Evolutionary conservation across 768 basidiomycete genomes (phyloP), one percentile per base, ranked within the genome.

Genomic region (Boletus pseudo-olivaceus): DNA sequence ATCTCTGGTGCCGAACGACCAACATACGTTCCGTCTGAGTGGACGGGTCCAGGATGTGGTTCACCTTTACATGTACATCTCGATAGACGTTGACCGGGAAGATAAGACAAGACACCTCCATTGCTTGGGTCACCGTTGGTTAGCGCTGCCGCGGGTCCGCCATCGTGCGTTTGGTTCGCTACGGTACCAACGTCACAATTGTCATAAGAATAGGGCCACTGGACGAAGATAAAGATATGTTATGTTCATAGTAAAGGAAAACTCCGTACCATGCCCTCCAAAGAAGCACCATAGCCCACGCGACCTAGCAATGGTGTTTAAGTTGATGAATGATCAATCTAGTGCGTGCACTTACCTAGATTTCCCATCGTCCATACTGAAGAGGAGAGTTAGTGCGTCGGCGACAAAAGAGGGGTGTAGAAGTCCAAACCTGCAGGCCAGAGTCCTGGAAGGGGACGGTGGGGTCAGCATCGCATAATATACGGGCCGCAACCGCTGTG

Each of bases 121-220:
- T 79, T 73, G 20, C 64, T 61, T 3, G 74, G 63, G 62, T 90
- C 88, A 14, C 92, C 92, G 47, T 78, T 76, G 17, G 73, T 72
- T 6, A 78, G 73, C 7, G 90, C 85, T 4, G 85, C 79, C 11
- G 60, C 51, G 1, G 94, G 94, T 43, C 66, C 66, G 2, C 83
- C 85, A 54, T 87, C 79, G 41, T 82, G 44, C 1, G 91, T 87
- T 70, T 98, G 95, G 68, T 98, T 98, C 8, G 80, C 70, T 17
- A 82, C 77, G 1, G 94, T 94, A n/a, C 96, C 96, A n/a, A 95
- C 83, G 67, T 98, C 95, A 62, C 96, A 97, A 11, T 79, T 73
- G 60, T 91, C 88, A 58, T 91, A 91, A 2, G 84, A 84, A 70
- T 90, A 91, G 0, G 89, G 90, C 89, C 87, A 88, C 85, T 86